Conservation (phyloP, 2,329 filamentous ascomycete genomes). For the Monosporascus cannonballus region DNA sequence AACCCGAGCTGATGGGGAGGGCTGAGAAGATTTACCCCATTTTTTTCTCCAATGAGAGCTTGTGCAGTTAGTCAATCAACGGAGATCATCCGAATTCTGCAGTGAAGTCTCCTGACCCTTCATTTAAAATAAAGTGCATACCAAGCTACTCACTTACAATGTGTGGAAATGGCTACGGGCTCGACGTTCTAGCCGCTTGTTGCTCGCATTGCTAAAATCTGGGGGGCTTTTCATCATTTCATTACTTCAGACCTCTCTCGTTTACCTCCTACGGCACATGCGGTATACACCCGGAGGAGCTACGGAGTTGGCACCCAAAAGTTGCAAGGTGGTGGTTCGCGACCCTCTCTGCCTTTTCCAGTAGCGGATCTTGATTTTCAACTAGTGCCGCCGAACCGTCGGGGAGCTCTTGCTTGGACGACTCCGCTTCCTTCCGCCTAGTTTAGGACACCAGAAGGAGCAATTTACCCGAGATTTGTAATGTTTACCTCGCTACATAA, state of each 20-base stretch:
- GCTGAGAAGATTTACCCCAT: neutral
- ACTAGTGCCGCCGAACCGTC: too few species aligned
- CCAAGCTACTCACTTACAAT: neutral
- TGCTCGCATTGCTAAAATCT: too few species aligned
- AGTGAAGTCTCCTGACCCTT: neutral
- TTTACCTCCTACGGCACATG: too few species aligned
- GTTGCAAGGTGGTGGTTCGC: too few species aligned
- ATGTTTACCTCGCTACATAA: neutral
- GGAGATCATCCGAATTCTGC: neutral
- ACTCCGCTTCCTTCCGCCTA: neutral
- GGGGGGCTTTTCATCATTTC: too few species aligned
- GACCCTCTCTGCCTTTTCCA: too few species aligned
- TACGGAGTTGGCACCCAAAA: too few species aligned
- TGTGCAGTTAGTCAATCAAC: neutral
- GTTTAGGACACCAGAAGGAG: neutral
- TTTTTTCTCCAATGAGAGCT: neutral
- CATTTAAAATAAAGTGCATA: neutral
- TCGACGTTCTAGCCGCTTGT: too few species aligned
- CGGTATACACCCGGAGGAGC: too few species aligned
- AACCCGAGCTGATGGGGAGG: neutral
- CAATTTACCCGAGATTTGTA: neutral
- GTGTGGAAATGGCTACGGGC: too few species aligned
- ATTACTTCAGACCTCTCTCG: too few species aligned
- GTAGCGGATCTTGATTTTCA: too few species aligned
- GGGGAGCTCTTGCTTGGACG: neutral